Conservation (phyloP, 495 filamentous ascomycete genomes). For the Trichoderma reesei region DNA sequence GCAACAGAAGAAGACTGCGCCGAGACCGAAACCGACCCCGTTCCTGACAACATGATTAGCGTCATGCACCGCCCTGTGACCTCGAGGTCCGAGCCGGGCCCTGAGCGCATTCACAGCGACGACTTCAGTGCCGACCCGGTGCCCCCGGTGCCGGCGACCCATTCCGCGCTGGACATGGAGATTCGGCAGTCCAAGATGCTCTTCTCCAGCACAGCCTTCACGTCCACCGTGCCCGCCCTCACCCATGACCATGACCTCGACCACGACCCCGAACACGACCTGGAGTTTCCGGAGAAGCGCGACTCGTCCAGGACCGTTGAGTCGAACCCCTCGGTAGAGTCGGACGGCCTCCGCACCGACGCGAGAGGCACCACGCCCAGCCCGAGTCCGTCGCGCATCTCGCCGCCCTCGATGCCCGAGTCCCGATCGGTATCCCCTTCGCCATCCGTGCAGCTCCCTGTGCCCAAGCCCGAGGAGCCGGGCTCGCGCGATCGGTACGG, state of each 20-base stretch:
- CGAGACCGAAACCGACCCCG: background rate
- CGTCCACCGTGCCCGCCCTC: background rate
- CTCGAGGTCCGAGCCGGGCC: slow-evolving; percentile 2
- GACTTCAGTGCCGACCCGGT: background rate
- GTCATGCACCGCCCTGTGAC: slow-evolving; percentile 1
- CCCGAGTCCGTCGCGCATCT: background rate
- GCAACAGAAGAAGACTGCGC: background rate
- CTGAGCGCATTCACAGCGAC: slow-evolving; percentile 3
- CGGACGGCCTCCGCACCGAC: background rate
- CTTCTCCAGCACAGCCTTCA: slow-evolving; percentile 4
- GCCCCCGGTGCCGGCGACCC: background rate
- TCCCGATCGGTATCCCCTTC: background rate
- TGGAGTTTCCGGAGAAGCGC: slow-evolving; percentile 19
- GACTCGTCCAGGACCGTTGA: slow-evolving; percentile 25
- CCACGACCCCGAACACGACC: slow-evolving; percentile 15
- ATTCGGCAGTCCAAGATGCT: slow-evolving; percentile 9
- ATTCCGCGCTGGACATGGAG: slow-evolving; percentile 4
- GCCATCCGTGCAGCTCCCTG: background rate
- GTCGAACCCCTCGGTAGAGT: slow-evolving; percentile 11
- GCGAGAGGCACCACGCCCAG: background rate
- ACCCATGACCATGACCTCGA: slow-evolving; percentile 10
- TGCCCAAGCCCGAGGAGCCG: slow-evolving; percentile 25
- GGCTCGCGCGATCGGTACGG: slow-evolving; percentile 70
- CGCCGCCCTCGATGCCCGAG: slow-evolving; percentile 11
- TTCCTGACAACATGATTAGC: slow-evolving; percentile 1